Conservation (phyloP, 495 filamentous ascomycete genomes). For the Tuber microsphaerosporum region DNA sequence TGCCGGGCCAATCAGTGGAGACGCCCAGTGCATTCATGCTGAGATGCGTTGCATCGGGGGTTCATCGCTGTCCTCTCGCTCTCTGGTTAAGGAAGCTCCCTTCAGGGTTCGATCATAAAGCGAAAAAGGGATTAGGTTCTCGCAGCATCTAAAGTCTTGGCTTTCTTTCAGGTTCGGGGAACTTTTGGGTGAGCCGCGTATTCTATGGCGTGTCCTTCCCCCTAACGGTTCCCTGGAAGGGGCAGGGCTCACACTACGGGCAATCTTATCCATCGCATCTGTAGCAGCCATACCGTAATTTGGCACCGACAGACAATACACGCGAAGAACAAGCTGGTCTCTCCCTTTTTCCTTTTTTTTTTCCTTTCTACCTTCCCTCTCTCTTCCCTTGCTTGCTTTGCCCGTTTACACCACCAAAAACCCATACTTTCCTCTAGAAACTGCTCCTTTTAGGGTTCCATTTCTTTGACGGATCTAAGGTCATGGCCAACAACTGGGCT, state of each 20-base stretch:
- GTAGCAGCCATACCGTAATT: slow-evolving; percentile 5
- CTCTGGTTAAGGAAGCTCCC: neutral
- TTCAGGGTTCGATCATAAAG: neutral
- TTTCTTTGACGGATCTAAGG: slow-evolving; percentile 3
- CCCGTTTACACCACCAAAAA: neutral
- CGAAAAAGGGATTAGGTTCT: neutral
- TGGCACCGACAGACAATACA: neutral
- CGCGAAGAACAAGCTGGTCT: neutral
- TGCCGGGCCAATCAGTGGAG: neutral
- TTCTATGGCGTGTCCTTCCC: neutral
- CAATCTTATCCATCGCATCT: slow-evolving; percentile 29
- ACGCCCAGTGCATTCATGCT: neutral
- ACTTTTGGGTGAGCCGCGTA: neutral
- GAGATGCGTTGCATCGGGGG: neutral
- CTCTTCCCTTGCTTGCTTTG: neutral
- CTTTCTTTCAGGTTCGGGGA: neutral
- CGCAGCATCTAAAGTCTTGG: neutral
- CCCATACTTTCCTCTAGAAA: neutral
- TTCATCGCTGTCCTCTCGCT: neutral
- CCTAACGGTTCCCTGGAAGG: neutral
- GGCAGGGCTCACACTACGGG: neutral
- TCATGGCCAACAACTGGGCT: slow-evolving; percentile 33
- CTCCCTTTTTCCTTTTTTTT: slow-evolving; percentile 3
- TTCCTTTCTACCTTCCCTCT: neutral
- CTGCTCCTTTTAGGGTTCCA: neutral